A percentile compares a stretch with the other conserved stretches of the same genome.
Evolutionary conservation across 768 basidiomycete species (phyloP).

Genomic region (Hypholoma sublateritium): DNA sequence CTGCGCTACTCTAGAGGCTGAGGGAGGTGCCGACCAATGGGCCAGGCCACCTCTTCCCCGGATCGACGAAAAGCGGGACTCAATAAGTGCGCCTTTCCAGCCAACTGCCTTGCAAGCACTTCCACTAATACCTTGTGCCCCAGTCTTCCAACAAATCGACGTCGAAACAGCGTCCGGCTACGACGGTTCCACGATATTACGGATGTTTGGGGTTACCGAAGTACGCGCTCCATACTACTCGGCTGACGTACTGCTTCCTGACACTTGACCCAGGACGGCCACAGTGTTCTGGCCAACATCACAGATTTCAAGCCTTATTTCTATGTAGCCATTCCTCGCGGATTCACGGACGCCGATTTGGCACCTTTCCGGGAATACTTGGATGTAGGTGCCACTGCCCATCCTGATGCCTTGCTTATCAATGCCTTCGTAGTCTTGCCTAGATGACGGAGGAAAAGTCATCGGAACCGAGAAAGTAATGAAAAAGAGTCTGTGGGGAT

Average conservation of each 20-base stretch:
- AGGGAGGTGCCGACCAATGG: slow-evolving; percentile 82
- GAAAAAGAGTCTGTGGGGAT: slow-evolving; percentile 84
- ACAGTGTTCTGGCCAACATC: slow-evolving; percentile 87
- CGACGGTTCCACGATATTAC: slow-evolving; percentile 42
- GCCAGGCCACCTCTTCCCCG: slow-evolving; percentile 55
- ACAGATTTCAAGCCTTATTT: slow-evolving; percentile 90
- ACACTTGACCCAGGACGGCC: slow-evolving; percentile 55
- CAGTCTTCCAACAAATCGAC: slow-evolving; percentile 97
- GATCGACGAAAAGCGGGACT: slow-evolving; percentile 61
- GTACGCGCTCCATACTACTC: slow-evolving; percentile 33
- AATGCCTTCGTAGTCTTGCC: slow-evolving; percentile 24
- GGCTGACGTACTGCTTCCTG: not conserved
- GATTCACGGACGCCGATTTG: slow-evolving; percentile 71
- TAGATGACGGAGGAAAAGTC: slow-evolving; percentile 38
- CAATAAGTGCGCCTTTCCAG: slow-evolving; percentile 55
- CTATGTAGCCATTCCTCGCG: slow-evolving; percentile 84
- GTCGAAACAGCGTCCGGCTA: slow-evolving; percentile 64
- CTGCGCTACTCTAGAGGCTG: slow-evolving; percentile 46
- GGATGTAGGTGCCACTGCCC: slow-evolving; percentile 55
- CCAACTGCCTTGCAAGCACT: not conserved
- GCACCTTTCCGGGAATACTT: slow-evolving; percentile 63
- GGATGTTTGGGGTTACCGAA: slow-evolving; percentile 92
- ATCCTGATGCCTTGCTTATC: not conserved
- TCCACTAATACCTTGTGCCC: not conserved
- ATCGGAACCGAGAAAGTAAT: slow-evolving; percentile 55